These are phyloP conservation scores for Botrytis fabae DNA, from an alignment of 2,329 filamentous ascomycete genomes.

Conservation along the genomic window DNA sequence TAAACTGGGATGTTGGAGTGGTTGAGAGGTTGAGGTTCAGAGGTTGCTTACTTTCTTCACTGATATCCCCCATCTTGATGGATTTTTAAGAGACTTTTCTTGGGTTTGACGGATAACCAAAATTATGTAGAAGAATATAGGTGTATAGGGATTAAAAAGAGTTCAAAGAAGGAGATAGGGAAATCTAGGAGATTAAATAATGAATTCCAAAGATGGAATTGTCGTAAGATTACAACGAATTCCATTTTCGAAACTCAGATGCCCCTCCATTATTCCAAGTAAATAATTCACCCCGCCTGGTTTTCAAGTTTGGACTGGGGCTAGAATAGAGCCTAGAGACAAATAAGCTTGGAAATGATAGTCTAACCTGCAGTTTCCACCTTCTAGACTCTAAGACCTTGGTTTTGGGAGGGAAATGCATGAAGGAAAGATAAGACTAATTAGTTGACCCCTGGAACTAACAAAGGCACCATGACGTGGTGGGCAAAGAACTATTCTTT, in stretches of 20 bases:
- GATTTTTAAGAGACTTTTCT: not conserved
- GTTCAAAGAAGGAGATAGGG: too few relatives aligned
- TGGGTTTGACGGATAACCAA: not conserved
- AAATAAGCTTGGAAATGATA: slow-evolving; percentile 5
- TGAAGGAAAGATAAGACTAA: not conserved
- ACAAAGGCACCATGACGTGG: slow-evolving; percentile 2
- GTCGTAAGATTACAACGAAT: not conserved
- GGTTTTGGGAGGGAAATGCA: not conserved
- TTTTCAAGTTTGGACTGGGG: not conserved
- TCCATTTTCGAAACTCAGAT: not conserved
- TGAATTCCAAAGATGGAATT: not conserved
- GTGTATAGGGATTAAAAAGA: not conserved
- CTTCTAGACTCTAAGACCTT: not conserved
- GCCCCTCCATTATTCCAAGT: slow-evolving; percentile 12
- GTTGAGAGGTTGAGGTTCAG: not conserved
- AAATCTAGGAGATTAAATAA: not conserved
- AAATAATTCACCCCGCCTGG: slow-evolving; percentile 5
- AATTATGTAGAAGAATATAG: not conserved
- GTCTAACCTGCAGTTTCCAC: not conserved
- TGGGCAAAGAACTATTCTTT: not conserved
- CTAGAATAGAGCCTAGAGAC: not conserved
- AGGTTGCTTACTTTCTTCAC: slow-evolving; percentile 16
- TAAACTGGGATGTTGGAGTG: not conserved
- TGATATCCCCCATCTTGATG: slow-evolving; percentile 18
- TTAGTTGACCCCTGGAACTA: slow-evolving; percentile 3